A percentile compares a stretch with the other conserved stretches of the same genome.
Evolutionary conservation across 106 monocot genomes (phyloP).

Genomic region (Hemerocallis citrina): DNA sequence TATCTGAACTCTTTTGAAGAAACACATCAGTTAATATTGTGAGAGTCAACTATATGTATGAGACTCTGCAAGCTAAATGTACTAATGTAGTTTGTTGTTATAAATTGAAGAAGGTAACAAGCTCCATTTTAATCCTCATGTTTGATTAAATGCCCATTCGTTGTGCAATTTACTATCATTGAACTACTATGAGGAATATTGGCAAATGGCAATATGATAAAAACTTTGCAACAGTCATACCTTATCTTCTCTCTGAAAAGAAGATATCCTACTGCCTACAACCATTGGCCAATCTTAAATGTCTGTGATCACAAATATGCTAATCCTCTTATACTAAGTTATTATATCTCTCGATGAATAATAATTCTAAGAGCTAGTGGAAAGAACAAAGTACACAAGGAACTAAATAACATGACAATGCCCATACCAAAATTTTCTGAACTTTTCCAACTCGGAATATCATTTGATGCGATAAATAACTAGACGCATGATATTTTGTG

Average conservation of each 20-base stretch:
- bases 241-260: too few species aligned
- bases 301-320: conserved; percentile 1
- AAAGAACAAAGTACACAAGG: background rate
- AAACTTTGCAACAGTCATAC: too few species aligned
- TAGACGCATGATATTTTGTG: conserved; percentile 67
- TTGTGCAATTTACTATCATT: too few species aligned
- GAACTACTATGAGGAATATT: too few species aligned
- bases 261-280: too few species aligned
- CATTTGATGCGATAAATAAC: conserved; percentile 91
- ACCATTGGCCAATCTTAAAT: too few species aligned
- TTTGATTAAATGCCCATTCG: background rate
- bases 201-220: too few species aligned
- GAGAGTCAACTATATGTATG: background rate
- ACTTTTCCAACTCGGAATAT: conserved; percentile 76
- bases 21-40: background rate
- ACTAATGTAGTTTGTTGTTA: background rate
- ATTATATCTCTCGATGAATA: background rate
- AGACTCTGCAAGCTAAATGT: background rate
- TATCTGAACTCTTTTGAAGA: background rate
- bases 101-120: background rate
- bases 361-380: background rate
- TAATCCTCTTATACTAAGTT: background rate
- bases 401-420: background rate
- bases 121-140: background rate
- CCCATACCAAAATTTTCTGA: conserved; percentile 71